These are phyloP conservation scores for Corchorus capsularis DNA, from an alignment of 345 rosid genomes.

Conservation along the genomic window DNA sequence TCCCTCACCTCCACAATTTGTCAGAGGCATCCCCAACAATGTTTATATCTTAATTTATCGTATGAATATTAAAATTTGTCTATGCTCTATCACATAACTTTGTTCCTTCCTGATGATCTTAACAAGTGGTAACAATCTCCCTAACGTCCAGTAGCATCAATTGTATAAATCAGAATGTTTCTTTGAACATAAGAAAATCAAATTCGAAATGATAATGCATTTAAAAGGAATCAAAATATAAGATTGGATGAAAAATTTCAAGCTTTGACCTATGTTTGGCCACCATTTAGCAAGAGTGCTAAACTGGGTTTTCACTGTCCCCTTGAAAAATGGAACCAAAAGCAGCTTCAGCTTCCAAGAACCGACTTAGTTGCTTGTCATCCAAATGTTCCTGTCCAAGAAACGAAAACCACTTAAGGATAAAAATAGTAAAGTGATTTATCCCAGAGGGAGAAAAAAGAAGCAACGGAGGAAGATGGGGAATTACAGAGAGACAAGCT, in stretches of 20 bases:
- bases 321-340: constrained; percentile 24
- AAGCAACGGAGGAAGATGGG: constrained; percentile 8
- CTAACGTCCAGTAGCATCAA: not conserved
- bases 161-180: not conserved
- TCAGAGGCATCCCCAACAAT: not conserved
- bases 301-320: constrained; percentile 36
- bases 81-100: not conserved
- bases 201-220: not conserved
- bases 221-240: not conserved
- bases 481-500: constrained; percentile 73
- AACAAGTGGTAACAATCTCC: not conserved
- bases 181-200: not conserved
- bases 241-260: not conserved
- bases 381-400: constrained; percentile 64
- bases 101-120: not conserved
- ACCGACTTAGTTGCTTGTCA: constrained; percentile 71
- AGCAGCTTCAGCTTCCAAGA: constrained; percentile 60
- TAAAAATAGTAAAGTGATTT: not conserved
- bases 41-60: not conserved
- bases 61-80: not conserved
- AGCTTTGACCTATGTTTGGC: not conserved
- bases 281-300: constrained; percentile 16
- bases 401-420: not conserved
- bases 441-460: not conserved
- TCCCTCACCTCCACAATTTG: no score